These are phyloP conservation scores for Gymnopilus dilepis DNA, from an alignment of 768 basidiomycete species.

Conservation along the genomic window DNA sequence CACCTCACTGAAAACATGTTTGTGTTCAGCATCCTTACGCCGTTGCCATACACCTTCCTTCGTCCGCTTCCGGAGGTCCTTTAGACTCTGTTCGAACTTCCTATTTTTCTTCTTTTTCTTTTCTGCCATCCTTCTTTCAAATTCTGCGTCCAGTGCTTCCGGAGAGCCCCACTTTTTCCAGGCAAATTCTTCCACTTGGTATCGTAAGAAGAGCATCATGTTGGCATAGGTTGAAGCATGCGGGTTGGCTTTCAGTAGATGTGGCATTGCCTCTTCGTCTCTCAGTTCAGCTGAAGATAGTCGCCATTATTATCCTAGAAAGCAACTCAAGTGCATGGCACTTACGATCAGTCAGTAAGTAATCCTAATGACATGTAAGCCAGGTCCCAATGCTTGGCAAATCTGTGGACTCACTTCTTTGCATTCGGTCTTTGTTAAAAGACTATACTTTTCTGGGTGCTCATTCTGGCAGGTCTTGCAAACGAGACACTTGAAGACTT, in stretches of 20 bases:
- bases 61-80: slow-evolving; percentile 83
- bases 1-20: slow-evolving; percentile 76
- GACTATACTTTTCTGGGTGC: slow-evolving; percentile 89
- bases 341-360: slow-evolving; percentile 91
- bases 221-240: slow-evolving; percentile 96
- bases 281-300: slow-evolving; percentile 79
- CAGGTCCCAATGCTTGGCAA: not conserved
- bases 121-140: slow-evolving; percentile 73
- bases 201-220: slow-evolving; percentile 98
- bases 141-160: slow-evolving; percentile 90
- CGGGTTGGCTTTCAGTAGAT: slow-evolving; percentile 92
- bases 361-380: slow-evolving; percentile 63
- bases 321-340: slow-evolving; percentile 11
- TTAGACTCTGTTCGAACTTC: slow-evolving; percentile 92
- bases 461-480: slow-evolving; percentile 92
- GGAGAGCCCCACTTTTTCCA: slow-evolving; percentile 98
- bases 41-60: slow-evolving; percentile 91
- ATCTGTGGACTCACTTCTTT: slow-evolving; percentile 72
- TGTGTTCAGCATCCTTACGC: slow-evolving; percentile 86
- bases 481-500: slow-evolving; percentile 83
- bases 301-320: not conserved
- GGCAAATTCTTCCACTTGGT: slow-evolving; percentile 94
- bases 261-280: slow-evolving; percentile 91
- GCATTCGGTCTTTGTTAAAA: slow-evolving; percentile 98
- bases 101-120: slow-evolving; percentile 91